Evolutionary conservation across 1,284 basidiomycete genomes (phyloP), one percentile per base, ranked within the genome.

Genomic region (Tetrapyrgos nigripes): DNA sequence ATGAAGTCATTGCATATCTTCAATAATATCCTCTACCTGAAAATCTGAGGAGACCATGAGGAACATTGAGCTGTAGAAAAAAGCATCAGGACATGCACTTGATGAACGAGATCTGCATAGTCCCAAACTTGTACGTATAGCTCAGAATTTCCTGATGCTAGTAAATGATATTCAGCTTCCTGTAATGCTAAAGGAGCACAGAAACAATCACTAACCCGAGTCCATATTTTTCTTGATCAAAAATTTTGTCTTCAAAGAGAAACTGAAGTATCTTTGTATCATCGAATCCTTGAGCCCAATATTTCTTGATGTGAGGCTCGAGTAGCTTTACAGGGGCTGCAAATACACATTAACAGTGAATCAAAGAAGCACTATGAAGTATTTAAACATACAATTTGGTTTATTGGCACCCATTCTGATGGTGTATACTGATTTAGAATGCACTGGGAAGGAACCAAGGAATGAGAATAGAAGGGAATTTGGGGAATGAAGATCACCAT

Each of bases 81-180:
- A 40, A 40, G 4, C 17, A n/a, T n/a, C n/a, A n/a, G n/a, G 6
- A 40, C 4, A 40, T n/a, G 13, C 14, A 40, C 37, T 40, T 40
- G 37, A 9, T 40, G 13, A 17, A 5, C 37, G 37, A 5, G 17
- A 6, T n/a, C 37, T 8, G 17, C 19, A 40, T n/a, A 40, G 19
- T 40, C 37, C 37, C 13, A 40, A 17, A 40, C 17, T 40, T 17
- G 13, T n/a, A 5, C 37, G 6, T 4, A 40, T 40, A 40, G 8
- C 19, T 9, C 50, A 14, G 26, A 51, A 51, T n/a, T 51, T 51
- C 26, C 37, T 51, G 33, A 51, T 51, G 8, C 50, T 51, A 50
- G 44, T 28, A 10, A 23, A 14, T 6, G 31, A 51, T 40, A 40
- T 17, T 40, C 8, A 14, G 14, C 31, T 33, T 8, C 8, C 31